Base-by-base conservation (phyloP, 1,139 yeast genomes). In the Candida anutae region DNA sequence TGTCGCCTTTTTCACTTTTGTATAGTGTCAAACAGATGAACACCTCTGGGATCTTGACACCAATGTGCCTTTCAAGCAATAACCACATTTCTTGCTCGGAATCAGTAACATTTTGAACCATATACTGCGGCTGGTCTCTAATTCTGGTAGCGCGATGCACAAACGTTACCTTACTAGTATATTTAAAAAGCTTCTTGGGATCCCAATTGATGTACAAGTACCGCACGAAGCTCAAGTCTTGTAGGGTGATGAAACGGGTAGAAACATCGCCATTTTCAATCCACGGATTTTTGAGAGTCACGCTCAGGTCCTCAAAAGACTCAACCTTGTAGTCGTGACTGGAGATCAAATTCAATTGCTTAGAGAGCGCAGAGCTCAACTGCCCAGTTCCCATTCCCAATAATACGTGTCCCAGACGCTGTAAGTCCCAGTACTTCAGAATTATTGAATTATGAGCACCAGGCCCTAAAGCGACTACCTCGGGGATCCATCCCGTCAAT, bases 401-500 rank as follows among this genome's bases (percentile, higher is more conserved):
- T 25, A 76, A 43, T 11, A 72, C 43, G 6, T 56, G 40, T 3
- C 67, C 67, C 13, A 36, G 40, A 28, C 37, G 41, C 31, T 60
- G 42, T 28, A 48, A 42, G 12, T 50, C 42, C 23, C 56, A 45
- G 25, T 2, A 28, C 26, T 2, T 56, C 54, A 11, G 57, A 27
- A 25, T 43, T 32, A 35, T 53, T 52, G 25, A 44, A 43, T 8
- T 6, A 10, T 10, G 10, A 8, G 6, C 11, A 6, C 13, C 23
- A 21, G 10, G 6, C 11, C 14, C 16, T 6, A 18, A 6, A 13
- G 16, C 8, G 1, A 69, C 40, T 21, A 74, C 71, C 37, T 82
- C 87, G 0, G 95, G 95, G 3, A 79, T 48, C 80, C 84, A 85
- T 0, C 88, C 87, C 4, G 76, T 62, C 5, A 85, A 40, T 27